A percentile compares a stretch with the other conserved stretches of the same genome.
phyloP scores from a whole-genome alignment of 2,329 filamentous ascomycete genomes.

The Neonectria neomacrospora region DNA sequence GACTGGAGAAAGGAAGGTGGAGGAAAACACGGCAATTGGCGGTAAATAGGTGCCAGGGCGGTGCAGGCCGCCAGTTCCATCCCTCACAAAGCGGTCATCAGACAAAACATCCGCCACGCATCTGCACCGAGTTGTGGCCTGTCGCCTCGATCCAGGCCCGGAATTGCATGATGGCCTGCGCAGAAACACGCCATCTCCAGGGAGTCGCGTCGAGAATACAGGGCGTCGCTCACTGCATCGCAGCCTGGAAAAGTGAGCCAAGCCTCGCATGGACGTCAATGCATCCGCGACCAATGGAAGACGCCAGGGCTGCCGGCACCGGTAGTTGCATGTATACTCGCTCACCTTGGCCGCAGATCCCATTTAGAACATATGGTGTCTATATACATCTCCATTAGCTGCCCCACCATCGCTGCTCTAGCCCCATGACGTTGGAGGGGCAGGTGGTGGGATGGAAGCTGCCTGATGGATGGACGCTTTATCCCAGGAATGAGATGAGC shows the following conservation, averaged over 20 bases:
- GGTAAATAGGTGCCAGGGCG: conserved; percentile 2
- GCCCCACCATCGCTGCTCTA: conserved; percentile 25
- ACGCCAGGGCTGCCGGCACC: neutral
- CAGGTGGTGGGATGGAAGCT: conserved; percentile 17
- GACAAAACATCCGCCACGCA: conserved; percentile 18
- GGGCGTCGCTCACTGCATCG: neutral
- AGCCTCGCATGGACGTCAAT: conserved; percentile 16
- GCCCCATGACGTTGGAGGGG: conserved; percentile 30
- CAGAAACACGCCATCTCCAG: conserved; percentile 29
- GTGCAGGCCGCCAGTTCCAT: conserved; percentile 12
- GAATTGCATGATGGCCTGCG: conserved; percentile 28
- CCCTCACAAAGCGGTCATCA: conserved; percentile 7
- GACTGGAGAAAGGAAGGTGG: neutral
- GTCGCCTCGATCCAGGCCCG: conserved; percentile 13
- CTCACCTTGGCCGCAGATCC: neutral
- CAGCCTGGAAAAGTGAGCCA: conserved; percentile 15
- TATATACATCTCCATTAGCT: conserved; percentile 6
- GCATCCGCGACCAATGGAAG: conserved; percentile 9
- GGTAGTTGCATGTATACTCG: neutral
- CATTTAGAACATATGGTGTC: conserved; percentile 4
- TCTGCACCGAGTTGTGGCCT: conserved; percentile 20
- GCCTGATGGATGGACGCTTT: conserved; percentile 11
- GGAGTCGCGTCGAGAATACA: neutral
- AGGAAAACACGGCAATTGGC: conserved; percentile 5
- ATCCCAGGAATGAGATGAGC: conserved; percentile 4